Percentiles rank a stretch among this genome's conserved stretches.
These are phyloP conservation scores for Backusella macrospora DNA, from an alignment of 192 early-diverging fungal species.

Conservation along the genomic window DNA sequence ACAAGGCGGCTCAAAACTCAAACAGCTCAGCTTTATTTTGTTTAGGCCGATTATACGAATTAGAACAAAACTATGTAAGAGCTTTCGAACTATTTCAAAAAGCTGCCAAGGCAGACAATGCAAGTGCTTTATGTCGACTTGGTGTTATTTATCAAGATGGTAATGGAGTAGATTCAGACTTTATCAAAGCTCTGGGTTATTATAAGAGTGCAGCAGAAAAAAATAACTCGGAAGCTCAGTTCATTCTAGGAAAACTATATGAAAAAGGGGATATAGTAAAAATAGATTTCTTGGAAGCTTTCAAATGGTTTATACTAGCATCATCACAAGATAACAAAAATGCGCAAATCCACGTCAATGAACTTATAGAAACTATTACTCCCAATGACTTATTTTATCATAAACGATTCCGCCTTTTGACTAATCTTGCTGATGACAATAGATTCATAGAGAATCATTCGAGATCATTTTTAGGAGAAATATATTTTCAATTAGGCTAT, in stretches of 20 bases:
- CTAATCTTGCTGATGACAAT: background rate
- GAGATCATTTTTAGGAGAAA: too few relatives aligned
- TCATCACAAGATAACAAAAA: background rate
- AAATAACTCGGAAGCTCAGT: background rate
- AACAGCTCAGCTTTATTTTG: background rate
- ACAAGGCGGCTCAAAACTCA: background rate
- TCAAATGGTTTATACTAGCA: background rate
- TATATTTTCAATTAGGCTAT: too few relatives aligned
- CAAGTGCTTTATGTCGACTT: background rate
- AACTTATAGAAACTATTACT: background rate
- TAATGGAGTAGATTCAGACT: background rate
- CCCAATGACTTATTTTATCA: constrained; percentile 10
- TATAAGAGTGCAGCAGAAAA: background rate
- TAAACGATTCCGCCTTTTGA: background rate
- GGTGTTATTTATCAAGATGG: background rate
- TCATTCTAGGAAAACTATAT: background rate
- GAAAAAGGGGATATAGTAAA: background rate
- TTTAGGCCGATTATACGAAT: background rate
- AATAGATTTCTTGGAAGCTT: background rate
- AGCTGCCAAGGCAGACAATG: background rate
- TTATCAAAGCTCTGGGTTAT: background rate
- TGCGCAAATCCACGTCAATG: background rate
- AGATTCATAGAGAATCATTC: too few relatives aligned
- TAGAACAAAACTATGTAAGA: background rate
- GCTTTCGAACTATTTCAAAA: background rate